phyloP scores from a whole-genome alignment of 176 grass and related monocot genomes.

The Musa beccarii region DNA sequence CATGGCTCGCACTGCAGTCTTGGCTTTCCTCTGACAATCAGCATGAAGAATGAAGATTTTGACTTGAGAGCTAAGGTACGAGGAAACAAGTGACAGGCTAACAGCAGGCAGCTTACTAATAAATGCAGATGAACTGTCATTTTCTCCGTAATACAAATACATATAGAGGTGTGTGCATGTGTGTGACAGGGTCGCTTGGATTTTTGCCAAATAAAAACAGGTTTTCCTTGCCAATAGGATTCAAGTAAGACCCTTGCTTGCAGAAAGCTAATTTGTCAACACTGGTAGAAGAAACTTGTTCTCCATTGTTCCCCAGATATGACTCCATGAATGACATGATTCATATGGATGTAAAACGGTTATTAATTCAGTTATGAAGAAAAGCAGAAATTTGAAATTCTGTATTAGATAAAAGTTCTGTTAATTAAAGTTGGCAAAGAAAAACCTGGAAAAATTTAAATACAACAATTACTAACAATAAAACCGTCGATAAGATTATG shows the following conservation, averaged over 20 bases:
- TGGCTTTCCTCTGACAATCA: constrained; percentile 60
- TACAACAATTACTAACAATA: neutral
- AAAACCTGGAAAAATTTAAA: neutral
- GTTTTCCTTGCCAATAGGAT: too few relatives aligned
- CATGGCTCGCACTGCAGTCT: constrained; percentile 87
- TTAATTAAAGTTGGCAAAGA: neutral
- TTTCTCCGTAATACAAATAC: neutral
- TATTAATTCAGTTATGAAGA: too few relatives aligned
- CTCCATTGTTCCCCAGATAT: too few relatives aligned
- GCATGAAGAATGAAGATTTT: neutral
- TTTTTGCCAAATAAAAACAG: too few relatives aligned
- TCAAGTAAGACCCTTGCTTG: too few relatives aligned
- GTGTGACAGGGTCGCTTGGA: too few relatives aligned
- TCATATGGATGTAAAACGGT: too few relatives aligned
- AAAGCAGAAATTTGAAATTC: too few relatives aligned
- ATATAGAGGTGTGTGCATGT: too few relatives aligned
- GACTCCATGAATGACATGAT: too few relatives aligned
- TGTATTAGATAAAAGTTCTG: neutral
- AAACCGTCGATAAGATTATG: neutral
- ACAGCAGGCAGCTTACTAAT: neutral
- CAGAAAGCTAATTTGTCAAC: too few relatives aligned
- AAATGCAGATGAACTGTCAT: neutral
- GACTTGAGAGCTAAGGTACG: neutral
- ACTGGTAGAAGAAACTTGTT: too few relatives aligned
- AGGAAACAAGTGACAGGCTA: neutral